phyloP scores from a whole-genome alignment of 495 filamentous ascomycete genomes.

The Penicillium robsamsonii region DNA sequence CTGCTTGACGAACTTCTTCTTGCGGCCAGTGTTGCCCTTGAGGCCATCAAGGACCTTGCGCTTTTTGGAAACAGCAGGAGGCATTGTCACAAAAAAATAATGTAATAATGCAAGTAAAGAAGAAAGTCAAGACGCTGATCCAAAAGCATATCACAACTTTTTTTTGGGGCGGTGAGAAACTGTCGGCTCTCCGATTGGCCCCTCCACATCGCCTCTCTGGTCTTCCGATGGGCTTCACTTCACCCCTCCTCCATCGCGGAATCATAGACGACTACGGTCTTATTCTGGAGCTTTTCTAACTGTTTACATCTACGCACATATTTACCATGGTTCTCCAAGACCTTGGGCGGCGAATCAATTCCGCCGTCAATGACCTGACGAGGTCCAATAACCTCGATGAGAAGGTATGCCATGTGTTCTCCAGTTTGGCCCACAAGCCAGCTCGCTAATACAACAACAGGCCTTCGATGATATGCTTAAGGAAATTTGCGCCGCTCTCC shows the following conservation, averaged over 20 bases:
- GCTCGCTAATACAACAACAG: slow-evolving; percentile 43
- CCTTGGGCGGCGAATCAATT: slow-evolving; percentile 95
- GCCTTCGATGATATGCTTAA: slow-evolving; percentile 98
- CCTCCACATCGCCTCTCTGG: slow-evolving; percentile 31
- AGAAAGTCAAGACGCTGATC: slow-evolving; percentile 5
- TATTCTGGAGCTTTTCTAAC: slow-evolving; percentile 9
- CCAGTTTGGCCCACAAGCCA: slow-evolving; percentile 4
- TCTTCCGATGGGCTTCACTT: slow-evolving; percentile 23
- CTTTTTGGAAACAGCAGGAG: slow-evolving; percentile 50
- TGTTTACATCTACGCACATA: slow-evolving; percentile 2
- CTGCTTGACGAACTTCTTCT: slow-evolving; percentile 70
- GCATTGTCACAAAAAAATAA: slow-evolving; percentile 31
- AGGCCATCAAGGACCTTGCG: slow-evolving; percentile 59
- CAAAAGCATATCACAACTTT: slow-evolving; percentile 28
- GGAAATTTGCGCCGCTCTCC: slow-evolving; percentile 88
- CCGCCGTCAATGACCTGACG: slow-evolving; percentile 91
- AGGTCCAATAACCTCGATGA: slow-evolving; percentile 90
- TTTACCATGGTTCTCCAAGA: slow-evolving; percentile 93
- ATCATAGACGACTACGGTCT: slow-evolving; percentile 8
- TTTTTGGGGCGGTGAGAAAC: slow-evolving; percentile 34
- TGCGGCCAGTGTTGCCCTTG: slow-evolving; percentile 52
- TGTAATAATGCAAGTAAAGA: slow-evolving; percentile 12
- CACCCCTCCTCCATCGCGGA: slow-evolving; percentile 24
- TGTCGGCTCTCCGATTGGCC: slow-evolving; percentile 38
- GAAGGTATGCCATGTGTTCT: slow-evolving; percentile 59